Percentiles rank a stretch among this genome's conserved stretches.
Conservation (phyloP, 2,329 filamentous ascomycete genomes). For the Domatiomyces catenatus region DNA sequence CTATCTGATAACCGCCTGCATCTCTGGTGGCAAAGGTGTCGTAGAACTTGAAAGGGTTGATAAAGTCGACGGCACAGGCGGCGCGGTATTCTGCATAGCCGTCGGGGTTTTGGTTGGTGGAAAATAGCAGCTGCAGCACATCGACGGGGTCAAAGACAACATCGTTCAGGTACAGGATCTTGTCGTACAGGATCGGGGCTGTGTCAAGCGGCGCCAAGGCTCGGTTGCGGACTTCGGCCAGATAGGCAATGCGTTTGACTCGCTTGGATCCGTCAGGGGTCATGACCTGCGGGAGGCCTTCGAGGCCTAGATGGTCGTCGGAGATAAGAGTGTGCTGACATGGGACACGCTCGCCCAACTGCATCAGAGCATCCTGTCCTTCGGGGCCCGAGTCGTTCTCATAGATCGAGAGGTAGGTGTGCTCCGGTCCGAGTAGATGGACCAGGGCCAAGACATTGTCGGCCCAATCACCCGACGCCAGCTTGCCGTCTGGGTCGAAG, state of each 20-base stretch:
- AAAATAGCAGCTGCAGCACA: slow-evolving; percentile 45
- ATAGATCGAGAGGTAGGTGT: slow-evolving; percentile 51
- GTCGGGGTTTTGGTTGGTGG: slow-evolving; percentile 37
- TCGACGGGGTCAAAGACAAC: slow-evolving; percentile 46
- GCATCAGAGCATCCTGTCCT: slow-evolving; percentile 39
- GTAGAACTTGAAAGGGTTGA: slow-evolving; percentile 59
- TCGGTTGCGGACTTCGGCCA: slow-evolving; percentile 57
- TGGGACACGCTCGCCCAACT: slow-evolving; percentile 36
- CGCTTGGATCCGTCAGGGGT: slow-evolving; percentile 47
- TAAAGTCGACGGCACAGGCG: slow-evolving; percentile 61
- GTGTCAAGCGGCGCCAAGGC: slow-evolving; percentile 48
- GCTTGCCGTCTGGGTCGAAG: slow-evolving; percentile 45
- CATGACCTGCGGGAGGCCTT: slow-evolving; percentile 42
- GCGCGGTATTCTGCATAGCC: slow-evolving; percentile 48
- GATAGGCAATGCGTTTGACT: slow-evolving; percentile 58
- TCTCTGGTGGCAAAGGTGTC: slow-evolving; percentile 63
- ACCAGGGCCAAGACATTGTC: slow-evolving; percentile 51
- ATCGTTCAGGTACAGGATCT: slow-evolving; percentile 51
- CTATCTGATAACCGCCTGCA: slow-evolving; percentile 51
- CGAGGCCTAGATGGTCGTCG: slow-evolving; percentile 43
- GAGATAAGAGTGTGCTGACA: slow-evolving; percentile 42
- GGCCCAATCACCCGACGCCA: slow-evolving; percentile 50
- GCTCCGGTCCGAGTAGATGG: slow-evolving; percentile 46
- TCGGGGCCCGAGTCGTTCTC: slow-evolving; percentile 48
- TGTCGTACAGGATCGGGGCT: slow-evolving; percentile 35